Base-by-base conservation (phyloP, 2,329 filamentous ascomycete species). In the Colletotrichum sp. region DNA sequence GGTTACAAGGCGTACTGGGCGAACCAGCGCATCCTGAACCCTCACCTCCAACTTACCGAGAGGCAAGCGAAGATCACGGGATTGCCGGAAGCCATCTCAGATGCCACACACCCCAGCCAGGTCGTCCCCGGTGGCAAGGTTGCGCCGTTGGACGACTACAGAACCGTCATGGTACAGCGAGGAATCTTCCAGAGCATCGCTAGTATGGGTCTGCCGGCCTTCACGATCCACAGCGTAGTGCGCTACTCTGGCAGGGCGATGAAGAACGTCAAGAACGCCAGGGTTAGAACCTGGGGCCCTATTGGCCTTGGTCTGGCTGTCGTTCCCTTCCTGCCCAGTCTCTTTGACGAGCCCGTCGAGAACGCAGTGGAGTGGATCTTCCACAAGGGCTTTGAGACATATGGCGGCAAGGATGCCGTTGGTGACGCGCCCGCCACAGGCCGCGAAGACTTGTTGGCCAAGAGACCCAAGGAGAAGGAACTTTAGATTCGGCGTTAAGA, bases 341-440 rank as follows among this genome's bases (percentile, higher is more conserved):
- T 98, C 71, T 98, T 98, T 80, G 96, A 99, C 82, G 91, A 98
- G 84, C 96, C 97, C 1, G 95, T 99, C 8, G 97, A 99, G 86
- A 91, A 95, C 78, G 95, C 95, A 0, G 95, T 98, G 0, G 96
- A 99, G 82, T 98, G 94, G 94, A 84, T 90, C 4, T 99, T 99
- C 87, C 95, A 98, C 81, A 95, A 93, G 80, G 94, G 90, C 0
- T 97, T 98, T 82, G 90, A 93, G 82, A 83, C 90, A 1, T 90
- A 95, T 73, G 96, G 95, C 5, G 96, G 92, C 1, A 85, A 88
- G 44, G 79, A 84, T 2, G 90, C 88, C 32, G 91, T 93, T 5
- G 91, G 91, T 13, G 82, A 90, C 72, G 83, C 90, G 22, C 91
- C 91, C 2, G 77, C 84, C 9, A 92, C 86, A 5, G 92, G 92